These are phyloP conservation scores for Pisolithus sp. DNA, from an alignment of 768 basidiomycete genomes.

Conservation along the genomic window DNA sequence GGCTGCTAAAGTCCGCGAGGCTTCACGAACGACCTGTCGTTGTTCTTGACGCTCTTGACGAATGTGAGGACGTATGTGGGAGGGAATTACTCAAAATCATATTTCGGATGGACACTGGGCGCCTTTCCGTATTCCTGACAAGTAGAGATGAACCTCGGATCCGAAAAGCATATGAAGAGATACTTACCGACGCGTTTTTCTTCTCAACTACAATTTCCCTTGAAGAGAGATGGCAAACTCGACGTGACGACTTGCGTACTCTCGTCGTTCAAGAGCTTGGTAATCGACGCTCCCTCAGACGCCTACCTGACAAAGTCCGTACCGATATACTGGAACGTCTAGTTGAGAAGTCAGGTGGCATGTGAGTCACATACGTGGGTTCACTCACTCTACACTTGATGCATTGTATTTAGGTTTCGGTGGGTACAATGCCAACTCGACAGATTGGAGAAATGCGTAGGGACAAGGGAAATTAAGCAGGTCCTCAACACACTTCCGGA, in stretches of 20 bases:
- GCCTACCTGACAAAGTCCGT: constrained; percentile 5
- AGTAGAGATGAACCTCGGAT: constrained; percentile 12
- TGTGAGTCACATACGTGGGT: constrained; percentile 5
- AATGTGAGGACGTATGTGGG: constrained; percentile 8
- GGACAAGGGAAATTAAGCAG: constrained; percentile 4
- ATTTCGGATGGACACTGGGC: neutral
- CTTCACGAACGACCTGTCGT: constrained; percentile 1
- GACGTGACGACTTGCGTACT: constrained; percentile 9
- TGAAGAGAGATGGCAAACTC: neutral
- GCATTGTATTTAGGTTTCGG: constrained; percentile 10
- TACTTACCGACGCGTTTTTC: neutral
- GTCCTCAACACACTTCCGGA: constrained; percentile 11
- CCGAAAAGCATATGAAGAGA: neutral
- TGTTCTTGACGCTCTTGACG: constrained; percentile 19
- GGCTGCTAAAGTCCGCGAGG: neutral
- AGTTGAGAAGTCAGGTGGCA: constrained; percentile 11
- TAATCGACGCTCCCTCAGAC: constrained; percentile 5
- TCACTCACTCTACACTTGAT: neutral
- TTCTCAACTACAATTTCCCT: constrained; percentile 7
- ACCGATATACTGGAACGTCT: constrained; percentile 4
- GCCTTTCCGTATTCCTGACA: constrained; percentile 11
- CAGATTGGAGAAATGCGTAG: constrained; percentile 6
- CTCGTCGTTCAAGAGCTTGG: constrained; percentile 11
- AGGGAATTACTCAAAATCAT: constrained; percentile 9
- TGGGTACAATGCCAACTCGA: constrained; percentile 20